Base-by-base conservation (phyloP, 108 stramenopile species). In the Mediolabrus comicus region DNA sequence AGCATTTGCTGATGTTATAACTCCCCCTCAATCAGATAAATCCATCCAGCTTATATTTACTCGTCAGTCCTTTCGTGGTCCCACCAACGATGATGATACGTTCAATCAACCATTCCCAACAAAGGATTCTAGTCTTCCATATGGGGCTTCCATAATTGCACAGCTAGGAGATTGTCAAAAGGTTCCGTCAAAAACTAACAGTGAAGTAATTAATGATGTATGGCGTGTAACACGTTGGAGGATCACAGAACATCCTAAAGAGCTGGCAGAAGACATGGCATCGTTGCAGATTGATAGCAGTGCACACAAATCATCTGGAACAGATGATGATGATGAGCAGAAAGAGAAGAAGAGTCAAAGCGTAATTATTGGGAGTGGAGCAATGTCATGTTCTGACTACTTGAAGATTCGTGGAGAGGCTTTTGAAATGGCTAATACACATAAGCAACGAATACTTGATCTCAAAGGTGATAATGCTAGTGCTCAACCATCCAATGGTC, bases 361-460 rank as follows among this genome's bases (percentile, higher is more conserved):
- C 17, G 38, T 80, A 10, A 30, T 70, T 30, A 61, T 63, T 22
- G 74, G 73, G 38, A 58, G 53, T 60, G 73, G 71, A 8, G 88
- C 86, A 1, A 74, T 89, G 14, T 85, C 84, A 14, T 87, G 74
- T 56, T 83, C 88, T 2, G 69, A 55, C 10, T 89, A 89, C 56
- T 74, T 89, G 49, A 74, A 86, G 60, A 35, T 63, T 53, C 77
- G 88, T 29, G 57, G 69, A 25, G 67, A 83, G 2, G 57, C 67
- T 25, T 69, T 55, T 31, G 38, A 62, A 32, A 14, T 35, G 17
- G 67, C 39, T 0, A 33, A 34, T 30, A n/a, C 19, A 14, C 35
- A 58, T 26, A 73, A 39, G 38, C 27, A 38, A 5, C 16, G 53
- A 36, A 16, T 78, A 67, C 72, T 58, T 67, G 58, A 77, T 81